Conservation (phyloP, 441 rosid genomes). For the Adansonia gregorii region DNA sequence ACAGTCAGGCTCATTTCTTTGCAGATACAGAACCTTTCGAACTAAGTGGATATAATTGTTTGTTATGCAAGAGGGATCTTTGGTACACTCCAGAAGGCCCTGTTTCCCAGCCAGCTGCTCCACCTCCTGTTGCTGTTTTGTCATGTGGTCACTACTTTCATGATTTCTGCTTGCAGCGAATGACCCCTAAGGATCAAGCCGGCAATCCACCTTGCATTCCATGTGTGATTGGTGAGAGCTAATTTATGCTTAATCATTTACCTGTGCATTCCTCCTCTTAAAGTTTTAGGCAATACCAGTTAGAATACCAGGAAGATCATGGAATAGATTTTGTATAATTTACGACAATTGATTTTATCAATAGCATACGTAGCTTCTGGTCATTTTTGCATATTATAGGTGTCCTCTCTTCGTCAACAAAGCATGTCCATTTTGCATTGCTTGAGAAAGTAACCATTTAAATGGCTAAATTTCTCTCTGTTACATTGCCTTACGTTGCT, state of each 20-base stretch:
- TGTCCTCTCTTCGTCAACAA: background rate
- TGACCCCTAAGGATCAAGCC: constrained; percentile 44
- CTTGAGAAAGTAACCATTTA: background rate
- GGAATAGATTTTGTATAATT: background rate
- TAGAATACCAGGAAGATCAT: constrained; percentile 11
- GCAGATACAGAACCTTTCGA: constrained; percentile 31
- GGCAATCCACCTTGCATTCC: constrained; percentile 51
- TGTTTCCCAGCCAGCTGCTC: constrained; percentile 28
- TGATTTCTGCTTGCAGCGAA: constrained; percentile 41
- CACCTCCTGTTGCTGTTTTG: constrained; percentile 40
- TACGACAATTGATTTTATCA: background rate
- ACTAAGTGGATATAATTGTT: constrained; percentile 42
- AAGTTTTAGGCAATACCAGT: constrained; percentile 8
- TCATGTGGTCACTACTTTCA: constrained; percentile 56
- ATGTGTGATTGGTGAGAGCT: constrained; percentile 43
- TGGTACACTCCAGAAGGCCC: constrained; percentile 48
- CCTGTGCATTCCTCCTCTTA: background rate
- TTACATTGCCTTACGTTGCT: no score
- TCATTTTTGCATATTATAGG: background rate
- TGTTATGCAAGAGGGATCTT: constrained; percentile 54
- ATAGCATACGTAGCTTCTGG: background rate
- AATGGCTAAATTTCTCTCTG: background rate
- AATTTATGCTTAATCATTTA: constrained; percentile 17
- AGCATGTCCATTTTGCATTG: background rate
- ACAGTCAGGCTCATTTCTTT: background rate